These are phyloP conservation scores for Pichia cabralensis DNA, from an alignment of 805 yeast species.

Conservation along the genomic window DNA sequence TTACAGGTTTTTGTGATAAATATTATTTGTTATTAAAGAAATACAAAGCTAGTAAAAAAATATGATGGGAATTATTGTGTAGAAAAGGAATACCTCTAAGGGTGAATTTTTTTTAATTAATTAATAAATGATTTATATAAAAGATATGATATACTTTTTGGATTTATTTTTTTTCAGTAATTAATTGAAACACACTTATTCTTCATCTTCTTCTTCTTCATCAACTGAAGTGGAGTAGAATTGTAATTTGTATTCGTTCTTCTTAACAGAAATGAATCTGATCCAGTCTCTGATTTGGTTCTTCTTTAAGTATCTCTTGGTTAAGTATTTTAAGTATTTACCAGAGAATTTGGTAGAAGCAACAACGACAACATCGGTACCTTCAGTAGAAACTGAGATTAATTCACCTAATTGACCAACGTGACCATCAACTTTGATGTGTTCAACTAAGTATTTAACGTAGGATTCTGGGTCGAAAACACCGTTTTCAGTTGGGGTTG, in stretches of 20 bases:
- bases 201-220: conserved; percentile 73
- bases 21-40: too few relatives aligned
- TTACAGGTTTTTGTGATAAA: too few relatives aligned
- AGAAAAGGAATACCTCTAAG: too few relatives aligned
- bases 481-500: conserved; percentile 96
- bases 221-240: conserved; percentile 96
- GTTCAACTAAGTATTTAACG: conserved; percentile 97
- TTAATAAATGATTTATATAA: too few relatives aligned
- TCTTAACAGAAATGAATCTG: conserved; percentile 93
- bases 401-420: conserved; percentile 96
- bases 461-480: conserved; percentile 96
- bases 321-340: conserved; percentile 98
- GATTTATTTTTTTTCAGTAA: too few relatives aligned
- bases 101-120: too few relatives aligned
- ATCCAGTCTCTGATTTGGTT: conserved; percentile 99
- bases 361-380: conserved; percentile 78
- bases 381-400: conserved; percentile 79
- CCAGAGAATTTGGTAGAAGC: conserved; percentile 96
- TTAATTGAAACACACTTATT: conserved; percentile 37
- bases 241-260: conserved; percentile 93
- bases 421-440: conserved; percentile 97
- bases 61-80: too few relatives aligned
- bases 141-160: too few relatives aligned
- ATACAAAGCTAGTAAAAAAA: too few relatives aligned
- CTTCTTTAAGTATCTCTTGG: conserved; percentile 99